Conservation (phyloP, 306 rosid genomes). For the Sindora glabra region DNA sequence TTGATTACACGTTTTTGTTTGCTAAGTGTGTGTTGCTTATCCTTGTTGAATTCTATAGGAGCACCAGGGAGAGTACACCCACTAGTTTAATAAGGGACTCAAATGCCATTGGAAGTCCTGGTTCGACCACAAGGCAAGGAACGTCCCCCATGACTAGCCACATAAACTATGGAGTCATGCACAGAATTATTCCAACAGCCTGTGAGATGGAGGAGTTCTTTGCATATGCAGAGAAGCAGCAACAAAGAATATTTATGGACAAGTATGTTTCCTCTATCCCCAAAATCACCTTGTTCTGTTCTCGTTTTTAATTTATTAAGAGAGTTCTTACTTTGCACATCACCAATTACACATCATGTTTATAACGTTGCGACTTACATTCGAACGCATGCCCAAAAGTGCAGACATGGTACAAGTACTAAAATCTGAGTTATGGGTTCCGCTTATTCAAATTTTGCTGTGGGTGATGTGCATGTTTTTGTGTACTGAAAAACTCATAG, state of each 20-base stretch:
- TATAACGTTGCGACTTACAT: no score
- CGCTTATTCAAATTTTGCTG: no score
- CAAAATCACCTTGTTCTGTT: no score
- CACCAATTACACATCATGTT: no score
- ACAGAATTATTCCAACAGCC: conserved; percentile 53
- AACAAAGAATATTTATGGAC: conserved; percentile 63
- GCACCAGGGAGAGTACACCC: conserved; percentile 92
- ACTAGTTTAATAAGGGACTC: conserved; percentile 79
- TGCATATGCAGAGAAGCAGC: conserved; percentile 58
- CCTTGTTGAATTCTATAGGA: conserved; percentile 43
- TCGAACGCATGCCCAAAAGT: no score
- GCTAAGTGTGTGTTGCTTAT: no score
- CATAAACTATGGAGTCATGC: no score
- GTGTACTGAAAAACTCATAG: no score
- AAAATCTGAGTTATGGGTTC: no score
- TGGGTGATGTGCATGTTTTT: no score
- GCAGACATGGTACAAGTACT: no score
- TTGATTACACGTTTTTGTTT: no score
- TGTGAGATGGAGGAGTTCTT: conserved; percentile 86
- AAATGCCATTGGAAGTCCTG: conserved; percentile 54
- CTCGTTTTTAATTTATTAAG: neutral
- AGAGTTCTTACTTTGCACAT: neutral
- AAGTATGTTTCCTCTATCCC: conserved; percentile 58
- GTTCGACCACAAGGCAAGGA: conserved; percentile 76
- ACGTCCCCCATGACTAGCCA: conserved; percentile 35